phyloP scores from a whole-genome alignment of 1,139 yeast genomes.

The Hansenula sp. region DNA sequence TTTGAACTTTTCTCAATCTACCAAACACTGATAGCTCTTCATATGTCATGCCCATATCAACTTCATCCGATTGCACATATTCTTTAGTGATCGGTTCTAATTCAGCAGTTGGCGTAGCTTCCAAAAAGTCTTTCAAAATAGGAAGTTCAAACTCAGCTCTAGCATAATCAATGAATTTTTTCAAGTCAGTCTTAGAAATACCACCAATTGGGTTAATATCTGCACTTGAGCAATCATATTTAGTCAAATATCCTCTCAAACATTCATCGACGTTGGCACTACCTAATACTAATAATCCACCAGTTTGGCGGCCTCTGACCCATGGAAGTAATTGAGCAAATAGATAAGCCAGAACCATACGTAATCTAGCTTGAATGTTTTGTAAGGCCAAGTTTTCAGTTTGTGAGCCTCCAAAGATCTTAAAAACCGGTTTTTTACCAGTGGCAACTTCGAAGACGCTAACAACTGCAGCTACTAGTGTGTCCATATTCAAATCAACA shows the following conservation, averaged over 20 bases:
- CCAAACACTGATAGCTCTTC: slow-evolving; percentile 92
- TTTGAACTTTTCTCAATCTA: slow-evolving; percentile 83
- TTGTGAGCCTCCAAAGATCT: slow-evolving; percentile 88
- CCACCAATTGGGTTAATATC: slow-evolving; percentile 98
- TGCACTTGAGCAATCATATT: slow-evolving; percentile 95
- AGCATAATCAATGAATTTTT: slow-evolving; percentile 81
- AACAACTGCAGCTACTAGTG: slow-evolving; percentile 70
- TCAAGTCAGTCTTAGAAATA: slow-evolving; percentile 88
- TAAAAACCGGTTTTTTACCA: slow-evolving; percentile 82
- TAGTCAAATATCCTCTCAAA: slow-evolving; percentile 89
- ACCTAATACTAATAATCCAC: slow-evolving; percentile 85
- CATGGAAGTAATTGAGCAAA: slow-evolving; percentile 96
- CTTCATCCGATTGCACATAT: slow-evolving; percentile 94
- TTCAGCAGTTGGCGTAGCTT: slow-evolving; percentile 97
- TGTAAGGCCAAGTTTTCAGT: slow-evolving; percentile 92
- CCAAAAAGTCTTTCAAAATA: slow-evolving; percentile 68
- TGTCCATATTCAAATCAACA: slow-evolving; percentile 87
- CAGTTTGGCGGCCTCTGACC: slow-evolving; percentile 66
- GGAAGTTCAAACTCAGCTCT: slow-evolving; percentile 67
- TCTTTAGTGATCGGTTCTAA: slow-evolving; percentile 90
- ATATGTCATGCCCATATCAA: slow-evolving; percentile 97
- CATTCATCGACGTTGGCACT: slow-evolving; percentile 99
- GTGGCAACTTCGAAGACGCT: slow-evolving; percentile 82
- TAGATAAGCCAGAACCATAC: slow-evolving; percentile 91
- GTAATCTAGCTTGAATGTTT: slow-evolving; percentile 89